Evolutionary conservation across 768 basidiomycete species (phyloP).

Genomic region (Boletus speciosus): DNA sequence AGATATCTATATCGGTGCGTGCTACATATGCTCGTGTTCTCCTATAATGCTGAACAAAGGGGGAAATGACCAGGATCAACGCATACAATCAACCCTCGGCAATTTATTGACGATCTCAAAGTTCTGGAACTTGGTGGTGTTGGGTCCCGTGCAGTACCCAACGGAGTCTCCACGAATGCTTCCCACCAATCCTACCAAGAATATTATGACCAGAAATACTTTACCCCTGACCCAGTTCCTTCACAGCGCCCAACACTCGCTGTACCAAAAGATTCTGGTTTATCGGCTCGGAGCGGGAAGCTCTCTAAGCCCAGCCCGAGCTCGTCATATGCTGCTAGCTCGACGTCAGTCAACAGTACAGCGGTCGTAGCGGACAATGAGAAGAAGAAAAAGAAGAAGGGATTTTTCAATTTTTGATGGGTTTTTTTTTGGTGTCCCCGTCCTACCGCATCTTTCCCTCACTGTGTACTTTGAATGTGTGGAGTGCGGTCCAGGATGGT

Average conservation of each 20-base stretch:
- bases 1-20: conserved; percentile 86
- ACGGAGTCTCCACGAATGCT: conserved; percentile 55
- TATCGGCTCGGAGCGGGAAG: conserved; percentile 18
- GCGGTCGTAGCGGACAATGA: conserved; percentile 42
- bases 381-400: conserved; percentile 77
- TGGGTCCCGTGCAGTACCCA: conserved; percentile 69
- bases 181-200: conserved; percentile 60
- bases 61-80: conserved; percentile 67
- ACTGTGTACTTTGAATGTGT: not conserved
- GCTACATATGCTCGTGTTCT: conserved; percentile 37
- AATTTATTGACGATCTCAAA: conserved; percentile 84
- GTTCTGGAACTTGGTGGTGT: conserved; percentile 84
- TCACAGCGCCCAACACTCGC: conserved; percentile 25
- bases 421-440: not conserved
- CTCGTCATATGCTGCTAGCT: conserved; percentile 53
- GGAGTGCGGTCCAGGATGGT: not conserved
- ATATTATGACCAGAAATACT: conserved; percentile 79
- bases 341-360: conserved; percentile 41
- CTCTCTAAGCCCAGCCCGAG: conserved; percentile 38
- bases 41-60: conserved; percentile 26
- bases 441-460: not conserved
- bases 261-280: conserved; percentile 26
- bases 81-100: conserved; percentile 76
- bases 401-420: conserved; percentile 61
- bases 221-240: conserved; percentile 36